phyloP scores from a whole-genome alignment of 73 alveolate species.

The Symbiodinium natans region DNA sequence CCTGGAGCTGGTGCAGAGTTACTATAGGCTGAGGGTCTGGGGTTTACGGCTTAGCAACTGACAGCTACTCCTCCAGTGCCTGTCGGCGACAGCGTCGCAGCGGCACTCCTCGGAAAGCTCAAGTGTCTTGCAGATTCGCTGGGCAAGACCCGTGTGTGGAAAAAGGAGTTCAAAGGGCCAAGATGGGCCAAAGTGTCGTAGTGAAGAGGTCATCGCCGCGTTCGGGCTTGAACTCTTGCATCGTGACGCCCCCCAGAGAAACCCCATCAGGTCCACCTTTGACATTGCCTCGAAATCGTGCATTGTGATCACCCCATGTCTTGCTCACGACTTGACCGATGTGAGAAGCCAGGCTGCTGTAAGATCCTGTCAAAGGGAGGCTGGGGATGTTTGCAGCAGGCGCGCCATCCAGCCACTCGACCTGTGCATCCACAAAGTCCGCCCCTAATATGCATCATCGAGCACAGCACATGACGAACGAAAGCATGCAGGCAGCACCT shows the following conservation, averaged over 20 bases:
- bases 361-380: background rate
- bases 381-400: slow-evolving; percentile 1
- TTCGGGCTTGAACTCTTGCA: background rate
- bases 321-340: too few species aligned
- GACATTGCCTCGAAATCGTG: slow-evolving; percentile 13
- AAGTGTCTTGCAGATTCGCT: too few species aligned
- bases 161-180: too few species aligned
- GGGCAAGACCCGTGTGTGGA: too few species aligned
- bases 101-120: too few species aligned
- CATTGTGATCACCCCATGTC: too few species aligned
- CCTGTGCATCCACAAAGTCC: background rate
- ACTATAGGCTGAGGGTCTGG: too few species aligned
- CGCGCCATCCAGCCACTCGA: background rate
- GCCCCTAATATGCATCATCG: background rate
- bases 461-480: background rate
- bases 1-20: too few species aligned
- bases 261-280: background rate
- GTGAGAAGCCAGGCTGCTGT: background rate
- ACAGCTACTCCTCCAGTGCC: too few species aligned
- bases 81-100: too few species aligned
- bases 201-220: background rate
- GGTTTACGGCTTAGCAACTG: too few species aligned
- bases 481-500: too few species aligned
- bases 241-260: background rate
- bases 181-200: background rate